These are phyloP conservation scores for Pyropia haitanensis DNA, from an alignment of 23 red algal species.

Conservation along the genomic window DNA sequence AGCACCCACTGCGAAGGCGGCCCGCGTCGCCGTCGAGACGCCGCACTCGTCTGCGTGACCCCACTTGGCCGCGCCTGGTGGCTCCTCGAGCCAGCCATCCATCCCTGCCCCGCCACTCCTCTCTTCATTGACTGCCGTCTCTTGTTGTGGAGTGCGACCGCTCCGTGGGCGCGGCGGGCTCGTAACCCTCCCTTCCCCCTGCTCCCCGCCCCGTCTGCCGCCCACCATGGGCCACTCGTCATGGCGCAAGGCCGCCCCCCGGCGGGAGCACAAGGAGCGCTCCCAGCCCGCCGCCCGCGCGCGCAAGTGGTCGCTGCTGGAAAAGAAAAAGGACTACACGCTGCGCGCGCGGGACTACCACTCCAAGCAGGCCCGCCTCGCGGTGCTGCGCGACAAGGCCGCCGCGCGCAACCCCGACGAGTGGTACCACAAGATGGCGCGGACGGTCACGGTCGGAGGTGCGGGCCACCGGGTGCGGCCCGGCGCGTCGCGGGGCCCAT, in stretches of 20 bases:
- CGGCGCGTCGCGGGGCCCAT: conserved; percentile 10
- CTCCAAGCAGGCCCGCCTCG: conserved; percentile 43
- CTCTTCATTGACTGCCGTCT: too few relatives aligned
- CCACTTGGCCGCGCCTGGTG: too few relatives aligned
- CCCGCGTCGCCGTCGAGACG: too few relatives aligned
- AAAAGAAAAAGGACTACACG: conserved; percentile 98
- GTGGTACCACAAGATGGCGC: conserved; percentile 86
- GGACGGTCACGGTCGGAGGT: conserved; percentile 3
- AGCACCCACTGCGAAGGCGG: too few relatives aligned
- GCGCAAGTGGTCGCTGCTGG: conserved; percentile 56
- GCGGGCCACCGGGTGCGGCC: conserved; percentile 26
- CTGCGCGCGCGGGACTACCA: conserved; percentile 63
- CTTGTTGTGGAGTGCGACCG: too few relatives aligned
- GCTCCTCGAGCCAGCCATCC: too few relatives aligned
- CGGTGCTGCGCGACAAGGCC: conserved; percentile 62
- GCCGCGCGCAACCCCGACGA: conserved; percentile 91
- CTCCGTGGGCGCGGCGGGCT: too few relatives aligned
- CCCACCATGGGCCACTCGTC: conserved; percentile 6
- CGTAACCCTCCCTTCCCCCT: not conserved
- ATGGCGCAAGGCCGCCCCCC: conserved; percentile 78
- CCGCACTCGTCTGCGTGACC: too few relatives aligned
- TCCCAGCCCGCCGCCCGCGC: conserved; percentile 49
- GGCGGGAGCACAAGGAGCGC: conserved; percentile 74
- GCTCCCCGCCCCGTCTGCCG: too few relatives aligned
- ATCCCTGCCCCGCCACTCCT: too few relatives aligned